Percentiles rank a stretch among this genome's conserved stretches.
Conservation (phyloP, 1,284 basidiomycete genomes). For the Malassezia pachydermatis region DNA sequence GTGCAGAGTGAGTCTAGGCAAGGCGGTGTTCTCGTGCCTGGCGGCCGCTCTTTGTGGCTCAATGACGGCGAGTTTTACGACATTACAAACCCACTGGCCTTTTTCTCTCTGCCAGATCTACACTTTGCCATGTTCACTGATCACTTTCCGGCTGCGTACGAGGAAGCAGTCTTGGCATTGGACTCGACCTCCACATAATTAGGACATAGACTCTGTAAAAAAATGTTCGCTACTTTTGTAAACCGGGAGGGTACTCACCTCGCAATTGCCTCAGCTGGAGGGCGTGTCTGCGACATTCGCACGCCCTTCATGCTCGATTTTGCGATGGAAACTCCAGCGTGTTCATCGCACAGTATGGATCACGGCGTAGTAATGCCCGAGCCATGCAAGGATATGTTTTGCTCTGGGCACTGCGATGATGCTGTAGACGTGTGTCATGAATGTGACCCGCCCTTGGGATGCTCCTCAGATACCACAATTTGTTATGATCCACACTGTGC, state of each 20-base stretch:
- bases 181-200: not conserved
- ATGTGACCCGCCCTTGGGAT: not conserved
- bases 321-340: not conserved
- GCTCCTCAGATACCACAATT: slow-evolving; percentile 5
- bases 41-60: slow-evolving; percentile 38
- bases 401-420: not conserved
- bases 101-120: slow-evolving; percentile 40
- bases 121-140: slow-evolving; percentile 33
- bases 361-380: not conserved
- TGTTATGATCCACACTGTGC: slow-evolving; percentile 16
- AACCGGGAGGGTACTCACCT: no score
- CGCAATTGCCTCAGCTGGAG: no score
- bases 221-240: no score
- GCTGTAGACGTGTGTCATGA: not conserved
- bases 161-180: slow-evolving; percentile 30
- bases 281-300: no score
- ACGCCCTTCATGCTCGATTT: slow-evolving; percentile 1
- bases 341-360: not conserved
- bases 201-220: no score
- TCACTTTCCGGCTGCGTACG: slow-evolving; percentile 45
- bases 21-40: slow-evolving; percentile 37
- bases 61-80: slow-evolving; percentile 28
- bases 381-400: not conserved
- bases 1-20: slow-evolving; percentile 32
- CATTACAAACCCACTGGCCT: slow-evolving; percentile 33